Evolutionary conservation across 768 basidiomycete genomes (phyloP).

Genomic region (Psilocybe tampanensis): DNA sequence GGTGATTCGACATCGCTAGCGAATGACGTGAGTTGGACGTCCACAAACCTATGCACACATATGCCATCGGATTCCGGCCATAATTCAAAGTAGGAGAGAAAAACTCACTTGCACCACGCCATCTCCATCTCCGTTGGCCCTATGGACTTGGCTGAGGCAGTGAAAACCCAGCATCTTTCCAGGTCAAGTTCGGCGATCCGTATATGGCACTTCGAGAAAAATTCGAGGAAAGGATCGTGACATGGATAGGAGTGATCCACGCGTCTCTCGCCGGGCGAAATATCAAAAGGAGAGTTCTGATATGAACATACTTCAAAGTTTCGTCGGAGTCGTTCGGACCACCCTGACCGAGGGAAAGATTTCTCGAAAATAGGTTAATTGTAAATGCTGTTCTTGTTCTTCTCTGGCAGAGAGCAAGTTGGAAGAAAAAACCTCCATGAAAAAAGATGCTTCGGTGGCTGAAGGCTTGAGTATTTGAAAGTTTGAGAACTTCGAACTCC

Average conservation of each 20-base stretch:
- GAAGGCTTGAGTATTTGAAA: too few species aligned
- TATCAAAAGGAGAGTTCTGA: neutral
- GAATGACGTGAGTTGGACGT: constrained; percentile 4
- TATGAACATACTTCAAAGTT: too few species aligned
- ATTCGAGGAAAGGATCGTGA: too few species aligned
- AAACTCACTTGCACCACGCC: neutral
- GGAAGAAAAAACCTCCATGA: too few species aligned
- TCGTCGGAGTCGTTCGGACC: too few species aligned
- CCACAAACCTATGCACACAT: neutral
- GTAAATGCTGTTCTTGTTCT: neutral
- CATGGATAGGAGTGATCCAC: neutral
- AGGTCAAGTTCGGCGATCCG: too few species aligned
- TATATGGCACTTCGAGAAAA: too few species aligned
- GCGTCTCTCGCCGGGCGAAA: neutral
- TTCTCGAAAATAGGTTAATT: neutral
- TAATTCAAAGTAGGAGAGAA: neutral
- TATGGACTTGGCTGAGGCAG: too few species aligned
- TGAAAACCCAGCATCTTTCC: too few species aligned
- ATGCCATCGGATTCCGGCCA: neutral
- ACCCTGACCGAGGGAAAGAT: constrained; percentile 7
- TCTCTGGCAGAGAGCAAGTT: neutral
- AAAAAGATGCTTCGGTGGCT: too few species aligned
- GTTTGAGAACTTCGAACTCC: too few species aligned
- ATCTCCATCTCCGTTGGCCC: neutral
- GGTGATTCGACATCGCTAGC: constrained; percentile 3